Conservation (phyloP, 768 basidiomycete species). For the Dacryopinax primogenitus region DNA sequence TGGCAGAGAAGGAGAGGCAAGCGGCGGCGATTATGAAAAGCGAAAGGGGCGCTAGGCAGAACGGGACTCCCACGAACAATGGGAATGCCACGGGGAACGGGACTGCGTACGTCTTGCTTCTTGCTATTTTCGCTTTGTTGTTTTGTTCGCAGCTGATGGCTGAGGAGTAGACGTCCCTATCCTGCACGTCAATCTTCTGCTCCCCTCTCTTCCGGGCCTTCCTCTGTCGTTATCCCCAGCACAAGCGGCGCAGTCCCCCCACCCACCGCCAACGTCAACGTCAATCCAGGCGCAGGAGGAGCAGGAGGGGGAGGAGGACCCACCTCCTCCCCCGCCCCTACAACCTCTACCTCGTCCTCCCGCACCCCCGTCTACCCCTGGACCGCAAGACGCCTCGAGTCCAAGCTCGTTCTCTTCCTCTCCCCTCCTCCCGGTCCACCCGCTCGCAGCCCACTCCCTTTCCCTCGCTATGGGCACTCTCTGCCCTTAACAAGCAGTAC, state of each 20-base stretch:
- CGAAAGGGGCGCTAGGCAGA: background rate
- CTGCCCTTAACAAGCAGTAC: conserved; percentile 64
- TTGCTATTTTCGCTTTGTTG: background rate
- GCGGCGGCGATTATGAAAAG: background rate
- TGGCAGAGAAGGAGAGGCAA: background rate
- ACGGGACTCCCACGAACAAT: background rate
- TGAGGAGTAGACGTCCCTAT: background rate
- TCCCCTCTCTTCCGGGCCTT: no score
- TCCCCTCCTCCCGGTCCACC: conserved; percentile 50
- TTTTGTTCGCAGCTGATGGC: background rate
- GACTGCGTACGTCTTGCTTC: background rate
- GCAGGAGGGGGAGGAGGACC: conserved; percentile 21
- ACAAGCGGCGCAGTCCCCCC: conserved; percentile 23
- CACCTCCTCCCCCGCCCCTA: background rate
- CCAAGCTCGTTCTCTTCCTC: conserved; percentile 54
- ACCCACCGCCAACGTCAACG: conserved; percentile 8
- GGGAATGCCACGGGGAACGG: background rate
- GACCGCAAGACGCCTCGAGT: conserved; percentile 59
- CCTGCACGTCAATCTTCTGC: no score
- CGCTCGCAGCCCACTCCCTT: conserved; percentile 71
- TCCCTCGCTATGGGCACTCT: conserved; percentile 92
- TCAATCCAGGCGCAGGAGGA: conserved; percentile 18
- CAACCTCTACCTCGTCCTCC: background rate
- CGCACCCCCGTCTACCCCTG: conserved; percentile 62
- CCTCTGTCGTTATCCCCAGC: no score